Conservation (phyloP, 495 filamentous ascomycete genomes). For the Lepidopterella palustris region DNA sequence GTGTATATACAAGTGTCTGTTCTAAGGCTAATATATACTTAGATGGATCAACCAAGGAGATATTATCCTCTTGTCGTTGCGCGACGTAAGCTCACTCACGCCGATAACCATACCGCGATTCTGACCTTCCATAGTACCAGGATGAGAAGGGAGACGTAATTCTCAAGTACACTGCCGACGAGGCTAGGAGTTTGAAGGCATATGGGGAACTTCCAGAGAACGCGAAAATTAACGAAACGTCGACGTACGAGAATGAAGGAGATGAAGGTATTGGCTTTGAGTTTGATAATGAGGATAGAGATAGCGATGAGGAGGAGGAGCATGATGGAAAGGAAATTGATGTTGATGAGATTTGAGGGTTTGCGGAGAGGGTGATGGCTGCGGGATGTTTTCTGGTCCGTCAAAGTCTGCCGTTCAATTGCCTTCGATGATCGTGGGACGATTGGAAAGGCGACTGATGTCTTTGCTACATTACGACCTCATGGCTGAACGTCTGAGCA, state of each 20-base stretch:
- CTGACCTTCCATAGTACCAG: too few species aligned
- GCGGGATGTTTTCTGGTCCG: neutral
- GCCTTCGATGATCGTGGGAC: too few species aligned
- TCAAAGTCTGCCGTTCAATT: neutral
- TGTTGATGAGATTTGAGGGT: conserved; percentile 63
- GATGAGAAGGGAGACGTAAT: conserved; percentile 99
- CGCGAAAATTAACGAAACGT: conserved; percentile 99
- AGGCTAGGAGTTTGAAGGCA: conserved; percentile 88
- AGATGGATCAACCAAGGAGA: conserved; percentile 99
- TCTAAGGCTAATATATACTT: conserved; percentile 37
- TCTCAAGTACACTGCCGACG: conserved; percentile 96
- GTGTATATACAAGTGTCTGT: conserved; percentile 24
- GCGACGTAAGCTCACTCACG: too few species aligned
- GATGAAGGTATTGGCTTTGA: conserved; percentile 78
- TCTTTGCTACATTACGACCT: too few species aligned
- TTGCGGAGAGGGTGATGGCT: neutral
- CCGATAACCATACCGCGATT: too few species aligned
- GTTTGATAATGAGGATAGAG: conserved; percentile 59
- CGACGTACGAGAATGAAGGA: conserved; percentile 72
- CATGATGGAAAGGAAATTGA: conserved; percentile 59
- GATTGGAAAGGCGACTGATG: too few species aligned
- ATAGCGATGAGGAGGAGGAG: conserved; percentile 30
- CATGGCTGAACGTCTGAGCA: too few species aligned
- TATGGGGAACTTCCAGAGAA: conserved; percentile 96
- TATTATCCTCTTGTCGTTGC: conserved; percentile 92